phyloP scores from a whole-genome alignment of 352 stramenopile species.

The Phytophthora tubulina region DNA sequence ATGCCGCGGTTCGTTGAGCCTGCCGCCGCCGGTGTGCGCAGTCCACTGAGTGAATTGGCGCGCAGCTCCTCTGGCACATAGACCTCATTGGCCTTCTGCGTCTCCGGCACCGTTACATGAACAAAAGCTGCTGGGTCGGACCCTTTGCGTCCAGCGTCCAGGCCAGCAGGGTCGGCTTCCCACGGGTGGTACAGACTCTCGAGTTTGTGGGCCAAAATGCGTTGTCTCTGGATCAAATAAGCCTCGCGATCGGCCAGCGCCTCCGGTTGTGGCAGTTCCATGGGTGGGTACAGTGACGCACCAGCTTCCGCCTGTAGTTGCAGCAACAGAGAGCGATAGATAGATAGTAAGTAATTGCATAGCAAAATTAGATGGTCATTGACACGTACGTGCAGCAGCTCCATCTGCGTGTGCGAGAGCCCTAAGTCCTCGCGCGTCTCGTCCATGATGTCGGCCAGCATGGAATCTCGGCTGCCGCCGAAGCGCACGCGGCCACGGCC shows the following conservation, averaged over 20 bases:
- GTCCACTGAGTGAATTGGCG: constrained; percentile 63
- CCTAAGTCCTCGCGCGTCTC: constrained; percentile 79
- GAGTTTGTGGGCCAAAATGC: constrained; percentile 72
- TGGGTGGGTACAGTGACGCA: constrained; percentile 61
- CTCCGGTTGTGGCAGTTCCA: constrained; percentile 73
- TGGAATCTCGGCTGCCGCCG: constrained; percentile 73
- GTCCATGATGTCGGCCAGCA: constrained; percentile 74
- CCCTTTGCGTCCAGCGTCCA: constrained; percentile 32
- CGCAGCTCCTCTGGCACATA: constrained; percentile 74
- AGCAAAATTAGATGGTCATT: not conserved
- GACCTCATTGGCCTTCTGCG: constrained; percentile 60
- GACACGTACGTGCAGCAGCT: constrained; percentile 63
- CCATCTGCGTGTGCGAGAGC: constrained; percentile 76
- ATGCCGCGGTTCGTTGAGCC: constrained; percentile 44
- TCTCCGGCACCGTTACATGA: constrained; percentile 71
- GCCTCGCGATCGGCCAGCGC: constrained; percentile 61
- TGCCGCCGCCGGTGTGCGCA: constrained; percentile 28
- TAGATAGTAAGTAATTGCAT: constrained; percentile 4
- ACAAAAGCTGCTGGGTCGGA: constrained; percentile 59
- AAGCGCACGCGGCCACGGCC: constrained; percentile 76
- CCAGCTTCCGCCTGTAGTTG: constrained; percentile 54
- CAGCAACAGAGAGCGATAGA: not conserved
- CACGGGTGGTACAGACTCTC: constrained; percentile 75
- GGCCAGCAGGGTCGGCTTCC: constrained; percentile 47
- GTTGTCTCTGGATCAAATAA: constrained; percentile 78